A percentile compares a stretch with the other conserved stretches of the same genome.
Conservation (phyloP, 192 early-diverging fungal species). For the Backusella tuberculispora region DNA sequence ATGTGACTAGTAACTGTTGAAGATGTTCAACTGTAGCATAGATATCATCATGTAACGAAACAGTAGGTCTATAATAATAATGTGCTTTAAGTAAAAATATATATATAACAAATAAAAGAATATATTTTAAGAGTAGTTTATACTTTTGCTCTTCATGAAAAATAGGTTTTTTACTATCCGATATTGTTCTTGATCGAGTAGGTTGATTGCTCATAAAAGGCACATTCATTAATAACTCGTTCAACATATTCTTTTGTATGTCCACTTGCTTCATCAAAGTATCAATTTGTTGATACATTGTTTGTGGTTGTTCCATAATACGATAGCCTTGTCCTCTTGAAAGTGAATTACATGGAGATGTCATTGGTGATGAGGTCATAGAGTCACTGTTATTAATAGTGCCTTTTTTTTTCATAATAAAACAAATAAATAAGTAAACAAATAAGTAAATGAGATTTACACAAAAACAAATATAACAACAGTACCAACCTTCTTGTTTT, state of each 20-base stretch:
- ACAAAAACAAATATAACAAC: background rate
- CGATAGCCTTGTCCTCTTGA: conserved; percentile 19
- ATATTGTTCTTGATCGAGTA: conserved; percentile 8
- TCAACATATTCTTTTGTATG: conserved; percentile 17
- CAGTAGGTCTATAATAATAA: background rate
- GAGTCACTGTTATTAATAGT: conserved; percentile 5
- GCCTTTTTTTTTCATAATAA: background rate
- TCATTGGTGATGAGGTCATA: background rate
- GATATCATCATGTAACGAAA: background rate
- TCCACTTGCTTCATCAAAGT: conserved; percentile 18
- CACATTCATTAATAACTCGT: background rate
- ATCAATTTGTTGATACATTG: conserved; percentile 19
- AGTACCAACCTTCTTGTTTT: background rate
- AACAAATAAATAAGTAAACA: too few species aligned
- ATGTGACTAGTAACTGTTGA: conserved; percentile 20
- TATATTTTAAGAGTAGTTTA: background rate
- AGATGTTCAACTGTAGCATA: conserved; percentile 20
- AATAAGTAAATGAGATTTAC: background rate
- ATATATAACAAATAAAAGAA: background rate
- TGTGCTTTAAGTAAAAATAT: background rate
- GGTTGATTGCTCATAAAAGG: background rate
- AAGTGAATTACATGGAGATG: conserved; percentile 20
- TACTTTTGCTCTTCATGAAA: conserved; percentile 2
- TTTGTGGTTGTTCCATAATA: conserved; percentile 16
- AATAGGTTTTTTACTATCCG: conserved; percentile 7